Conservation (phyloP, 331 rosid genomes). For the Erythrophleum ivorense region DNA sequence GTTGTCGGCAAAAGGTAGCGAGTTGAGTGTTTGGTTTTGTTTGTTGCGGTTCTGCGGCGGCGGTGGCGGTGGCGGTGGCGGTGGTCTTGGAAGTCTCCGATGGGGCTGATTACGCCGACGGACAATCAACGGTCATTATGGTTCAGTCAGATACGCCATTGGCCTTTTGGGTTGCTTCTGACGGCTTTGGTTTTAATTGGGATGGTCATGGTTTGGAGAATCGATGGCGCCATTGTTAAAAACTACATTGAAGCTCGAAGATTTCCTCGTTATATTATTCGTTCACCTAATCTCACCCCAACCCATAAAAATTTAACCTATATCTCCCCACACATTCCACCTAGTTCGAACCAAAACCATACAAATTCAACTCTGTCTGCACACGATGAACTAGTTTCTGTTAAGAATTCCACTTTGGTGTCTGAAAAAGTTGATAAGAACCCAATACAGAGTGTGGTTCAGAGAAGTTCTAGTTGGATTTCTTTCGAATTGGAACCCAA, state of each 20-base stretch:
- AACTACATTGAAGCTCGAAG: constrained; percentile 58
- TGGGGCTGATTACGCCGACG: constrained; percentile 57
- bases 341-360: constrained; percentile 43
- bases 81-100: constrained; percentile 45
- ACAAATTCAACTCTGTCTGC: constrained; percentile 26
- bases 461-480: constrained; percentile 57
- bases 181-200: constrained; percentile 60
- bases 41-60: constrained; percentile 13
- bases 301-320: constrained; percentile 37
- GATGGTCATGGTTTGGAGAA: constrained; percentile 74
- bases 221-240: constrained; percentile 65
- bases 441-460: constrained; percentile 8
- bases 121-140: constrained; percentile 46
- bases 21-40: background rate
- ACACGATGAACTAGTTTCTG: background rate
- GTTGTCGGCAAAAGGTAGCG: constrained; percentile 22
- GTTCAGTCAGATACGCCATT: constrained; percentile 60
- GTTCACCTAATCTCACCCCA: constrained; percentile 42
- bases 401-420: constrained; percentile 34
- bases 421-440: constrained; percentile 32
- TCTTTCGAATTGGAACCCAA: constrained; percentile 64
- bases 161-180: constrained; percentile 65
- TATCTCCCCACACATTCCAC: constrained; percentile 18
- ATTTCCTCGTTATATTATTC: constrained; percentile 52
- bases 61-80: too few relatives aligned